These are phyloP conservation scores for Patellifolia procumbens DNA, from an alignment of 179 eudicot species.

Conservation along the genomic window DNA sequence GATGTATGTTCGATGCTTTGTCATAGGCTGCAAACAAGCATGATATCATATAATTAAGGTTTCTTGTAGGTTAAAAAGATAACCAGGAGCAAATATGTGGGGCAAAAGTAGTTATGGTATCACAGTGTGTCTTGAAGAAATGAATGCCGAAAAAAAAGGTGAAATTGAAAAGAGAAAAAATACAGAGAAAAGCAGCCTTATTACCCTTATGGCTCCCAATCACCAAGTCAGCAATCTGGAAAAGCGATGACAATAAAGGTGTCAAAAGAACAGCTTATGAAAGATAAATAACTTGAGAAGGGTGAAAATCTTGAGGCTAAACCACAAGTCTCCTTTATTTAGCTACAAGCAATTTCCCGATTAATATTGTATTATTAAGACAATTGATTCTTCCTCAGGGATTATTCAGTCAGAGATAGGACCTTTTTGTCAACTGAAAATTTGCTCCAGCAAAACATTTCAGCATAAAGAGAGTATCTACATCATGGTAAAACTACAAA, in stretches of 20 bases:
- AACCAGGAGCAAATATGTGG: neutral
- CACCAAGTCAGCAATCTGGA: conserved; percentile 48
- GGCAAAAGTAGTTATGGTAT: neutral
- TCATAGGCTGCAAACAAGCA: conserved; percentile 41
- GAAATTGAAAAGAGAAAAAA: neutral
- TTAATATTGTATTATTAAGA: neutral
- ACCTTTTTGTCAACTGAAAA: neutral
- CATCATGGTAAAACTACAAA: neutral
- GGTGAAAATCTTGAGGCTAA: neutral
- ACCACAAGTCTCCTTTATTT: conserved; percentile 1
- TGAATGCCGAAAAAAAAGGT: neutral
- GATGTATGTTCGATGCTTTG: conserved; percentile 43
- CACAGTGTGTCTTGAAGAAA: neutral
- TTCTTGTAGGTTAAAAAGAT: conserved; percentile 2
- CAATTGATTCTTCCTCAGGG: neutral
- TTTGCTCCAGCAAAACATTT: neutral
- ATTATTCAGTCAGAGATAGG: neutral
- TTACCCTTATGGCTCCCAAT: conserved; percentile 54
- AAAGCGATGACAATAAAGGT: conserved; percentile 13
- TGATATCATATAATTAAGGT: conserved; percentile 12
- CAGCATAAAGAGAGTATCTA: neutral
- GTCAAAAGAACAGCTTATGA: conserved; percentile 8
- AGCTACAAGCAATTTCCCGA: neutral
- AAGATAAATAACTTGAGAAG: conserved; percentile 2
- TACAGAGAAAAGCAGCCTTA: conserved; percentile 8